Conservation (phyloP, 169 alveolate species). For the Cryptosporidium baileyi region DNA sequence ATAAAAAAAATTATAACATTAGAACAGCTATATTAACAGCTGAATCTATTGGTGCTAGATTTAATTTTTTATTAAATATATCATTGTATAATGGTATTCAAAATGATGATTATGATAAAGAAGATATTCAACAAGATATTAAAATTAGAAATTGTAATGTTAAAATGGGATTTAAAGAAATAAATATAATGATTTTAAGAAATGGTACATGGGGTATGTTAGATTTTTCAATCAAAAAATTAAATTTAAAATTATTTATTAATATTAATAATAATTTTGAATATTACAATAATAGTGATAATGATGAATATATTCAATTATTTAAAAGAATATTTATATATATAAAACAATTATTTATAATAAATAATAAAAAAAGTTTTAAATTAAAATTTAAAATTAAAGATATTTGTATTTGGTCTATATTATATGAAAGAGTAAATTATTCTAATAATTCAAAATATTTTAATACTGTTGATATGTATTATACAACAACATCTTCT, state of each 20-base stretch:
- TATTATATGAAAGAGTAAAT: slow-evolving; percentile 28
- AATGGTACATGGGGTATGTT: slow-evolving; percentile 71
- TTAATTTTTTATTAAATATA: background rate
- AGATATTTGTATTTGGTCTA: slow-evolving; percentile 54
- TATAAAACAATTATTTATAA: background rate
- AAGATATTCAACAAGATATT: background rate
- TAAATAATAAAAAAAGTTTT: background rate
- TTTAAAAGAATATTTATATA: background rate
- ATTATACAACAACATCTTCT: slow-evolving; percentile 15
- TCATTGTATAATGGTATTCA: background rate
- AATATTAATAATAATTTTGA: background rate
- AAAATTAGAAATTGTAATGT: slow-evolving; percentile 14
- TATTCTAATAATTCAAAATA: background rate
- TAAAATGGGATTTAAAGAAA: slow-evolving; percentile 18
- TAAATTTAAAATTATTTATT: background rate
- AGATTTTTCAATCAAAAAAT: slow-evolving; percentile 38
- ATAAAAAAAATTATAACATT: background rate
- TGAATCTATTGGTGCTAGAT: slow-evolving; percentile 48
- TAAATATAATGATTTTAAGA: slow-evolving; percentile 27
- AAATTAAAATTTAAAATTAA: slow-evolving; percentile 14
- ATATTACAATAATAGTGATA: background rate
- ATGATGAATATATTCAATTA: background rate
- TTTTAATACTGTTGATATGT: slow-evolving; percentile 36
- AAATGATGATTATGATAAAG: background rate
- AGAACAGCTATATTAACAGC: slow-evolving; percentile 55